Percentiles rank a stretch among this genome's conserved stretches.
phyloP scores from a whole-genome alignment of 148 eudicot species.

The Rhododendron griersonianum region DNA sequence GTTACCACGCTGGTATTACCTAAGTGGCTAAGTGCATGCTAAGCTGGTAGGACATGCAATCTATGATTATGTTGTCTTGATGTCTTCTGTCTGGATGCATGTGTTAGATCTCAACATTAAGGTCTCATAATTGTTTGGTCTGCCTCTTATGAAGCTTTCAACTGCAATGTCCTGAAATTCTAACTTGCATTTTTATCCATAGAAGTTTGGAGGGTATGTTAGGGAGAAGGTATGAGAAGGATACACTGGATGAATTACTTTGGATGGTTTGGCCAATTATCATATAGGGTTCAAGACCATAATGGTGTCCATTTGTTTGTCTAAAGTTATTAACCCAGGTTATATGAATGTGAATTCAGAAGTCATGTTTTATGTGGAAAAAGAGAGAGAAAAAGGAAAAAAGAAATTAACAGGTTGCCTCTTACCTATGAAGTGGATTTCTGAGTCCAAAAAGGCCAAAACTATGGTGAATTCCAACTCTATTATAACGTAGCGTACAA shows the following conservation, averaged over 20 bases:
- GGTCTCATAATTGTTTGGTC: not conserved
- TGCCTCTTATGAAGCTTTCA: not conserved
- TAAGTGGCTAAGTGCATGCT: not conserved
- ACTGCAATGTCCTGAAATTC: not conserved
- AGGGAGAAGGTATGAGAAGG: not conserved
- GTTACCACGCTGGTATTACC: not conserved
- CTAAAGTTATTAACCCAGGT: not conserved
- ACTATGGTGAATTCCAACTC: not conserved
- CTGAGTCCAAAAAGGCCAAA: not conserved
- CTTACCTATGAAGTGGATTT: not conserved
- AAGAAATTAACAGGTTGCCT: not conserved
- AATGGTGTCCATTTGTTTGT: not conserved
- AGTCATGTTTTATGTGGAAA: not conserved
- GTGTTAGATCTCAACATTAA: not conserved
- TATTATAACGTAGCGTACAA: not conserved
- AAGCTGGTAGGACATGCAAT: not conserved
- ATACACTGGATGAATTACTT: not conserved
- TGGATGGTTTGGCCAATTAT: conserved; percentile 1
- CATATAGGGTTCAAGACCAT: not conserved
- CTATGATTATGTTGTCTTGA: not conserved
- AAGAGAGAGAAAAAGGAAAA: not conserved
- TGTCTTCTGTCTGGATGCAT: not conserved
- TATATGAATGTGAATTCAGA: not conserved
- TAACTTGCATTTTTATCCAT: not conserved
- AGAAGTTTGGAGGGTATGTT: not conserved